phyloP scores from a whole-genome alignment of 225 moss, liverwort and hornwort genomes.

The Anthoceros angustus region DNA sequence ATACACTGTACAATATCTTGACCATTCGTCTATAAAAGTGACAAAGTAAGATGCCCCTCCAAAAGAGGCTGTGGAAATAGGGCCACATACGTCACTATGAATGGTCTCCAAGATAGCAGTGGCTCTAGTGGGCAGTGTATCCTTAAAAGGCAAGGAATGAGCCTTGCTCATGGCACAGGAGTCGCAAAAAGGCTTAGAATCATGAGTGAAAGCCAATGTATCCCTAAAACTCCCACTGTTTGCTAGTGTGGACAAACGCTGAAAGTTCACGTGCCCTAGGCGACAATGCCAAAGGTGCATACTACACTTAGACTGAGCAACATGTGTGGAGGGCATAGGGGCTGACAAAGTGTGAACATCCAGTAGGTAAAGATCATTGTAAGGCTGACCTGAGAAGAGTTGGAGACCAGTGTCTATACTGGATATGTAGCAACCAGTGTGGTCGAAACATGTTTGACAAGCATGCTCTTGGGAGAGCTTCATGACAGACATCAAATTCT shows the following conservation, averaged over 20 bases:
- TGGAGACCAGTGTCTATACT: not conserved
- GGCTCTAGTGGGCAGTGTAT: not conserved
- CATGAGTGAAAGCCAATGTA: not conserved
- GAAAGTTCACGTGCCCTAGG: not conserved
- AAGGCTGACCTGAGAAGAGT: not conserved
- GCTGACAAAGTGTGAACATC: not conserved
- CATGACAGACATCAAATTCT: not conserved
- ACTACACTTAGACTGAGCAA: not conserved
- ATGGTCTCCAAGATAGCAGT: not conserved
- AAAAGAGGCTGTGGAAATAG: not conserved
- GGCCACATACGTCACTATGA: not conserved
- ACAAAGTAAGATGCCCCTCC: not conserved
- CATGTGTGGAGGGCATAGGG: not conserved
- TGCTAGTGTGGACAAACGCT: not conserved
- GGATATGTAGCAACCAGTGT: not conserved
- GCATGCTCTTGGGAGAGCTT: not conserved
- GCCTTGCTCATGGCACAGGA: not conserved
- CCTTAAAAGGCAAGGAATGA: not conserved
- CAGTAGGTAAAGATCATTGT: not conserved
- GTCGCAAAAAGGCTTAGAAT: not conserved
- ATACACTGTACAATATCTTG: too few species aligned
- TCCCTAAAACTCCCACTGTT: not conserved
- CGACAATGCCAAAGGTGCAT: not conserved
- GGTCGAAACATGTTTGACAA: not conserved
- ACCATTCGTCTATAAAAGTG: too few species aligned